Evolutionary conservation across 176 grass and related monocot species (phyloP).

Genomic region (Ananas comosus): DNA sequence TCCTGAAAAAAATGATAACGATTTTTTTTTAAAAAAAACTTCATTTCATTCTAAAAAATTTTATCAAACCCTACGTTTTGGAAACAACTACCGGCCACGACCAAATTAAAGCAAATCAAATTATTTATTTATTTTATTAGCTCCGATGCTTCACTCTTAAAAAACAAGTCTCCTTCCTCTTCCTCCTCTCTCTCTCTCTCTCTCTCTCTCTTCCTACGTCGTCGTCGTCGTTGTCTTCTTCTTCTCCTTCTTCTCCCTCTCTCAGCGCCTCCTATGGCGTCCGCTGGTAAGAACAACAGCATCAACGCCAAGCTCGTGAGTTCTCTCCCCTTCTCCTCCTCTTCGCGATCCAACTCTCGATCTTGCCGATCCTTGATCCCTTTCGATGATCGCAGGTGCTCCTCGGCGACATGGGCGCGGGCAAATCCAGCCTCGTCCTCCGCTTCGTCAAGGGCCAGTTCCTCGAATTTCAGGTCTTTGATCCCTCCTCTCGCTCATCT

Average conservation of each 20-base stretch:
- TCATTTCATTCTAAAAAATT: too few species aligned
- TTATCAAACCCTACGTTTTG: too few species aligned
- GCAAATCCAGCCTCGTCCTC: slow-evolving; percentile 10
- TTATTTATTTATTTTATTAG: too few species aligned
- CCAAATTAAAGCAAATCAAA: too few species aligned
- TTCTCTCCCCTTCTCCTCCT: not conserved
- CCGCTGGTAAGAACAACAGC: not conserved
- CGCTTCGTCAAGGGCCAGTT: slow-evolving; percentile 9
- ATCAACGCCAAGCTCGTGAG: slow-evolving; percentile 9
- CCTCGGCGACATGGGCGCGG: slow-evolving; percentile 5
- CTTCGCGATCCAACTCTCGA: not conserved
- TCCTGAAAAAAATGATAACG: too few species aligned
- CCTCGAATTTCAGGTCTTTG: slow-evolving; percentile 5
- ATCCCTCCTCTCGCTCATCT: not conserved
- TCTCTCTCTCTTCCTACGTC: not conserved
- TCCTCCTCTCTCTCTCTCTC: not conserved
- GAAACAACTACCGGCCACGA: too few species aligned
- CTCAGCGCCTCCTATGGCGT: not conserved
- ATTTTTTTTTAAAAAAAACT: too few species aligned
- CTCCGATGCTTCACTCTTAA: too few species aligned
- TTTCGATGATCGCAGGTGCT: slow-evolving; percentile 1
- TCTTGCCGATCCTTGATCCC: not conserved
- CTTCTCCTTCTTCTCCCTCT: not conserved
- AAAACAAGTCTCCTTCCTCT: too few species aligned
- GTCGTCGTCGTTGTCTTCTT: not conserved